phyloP scores from a whole-genome alignment of 1,284 basidiomycete species.

The Limonomyces culmigenus region DNA sequence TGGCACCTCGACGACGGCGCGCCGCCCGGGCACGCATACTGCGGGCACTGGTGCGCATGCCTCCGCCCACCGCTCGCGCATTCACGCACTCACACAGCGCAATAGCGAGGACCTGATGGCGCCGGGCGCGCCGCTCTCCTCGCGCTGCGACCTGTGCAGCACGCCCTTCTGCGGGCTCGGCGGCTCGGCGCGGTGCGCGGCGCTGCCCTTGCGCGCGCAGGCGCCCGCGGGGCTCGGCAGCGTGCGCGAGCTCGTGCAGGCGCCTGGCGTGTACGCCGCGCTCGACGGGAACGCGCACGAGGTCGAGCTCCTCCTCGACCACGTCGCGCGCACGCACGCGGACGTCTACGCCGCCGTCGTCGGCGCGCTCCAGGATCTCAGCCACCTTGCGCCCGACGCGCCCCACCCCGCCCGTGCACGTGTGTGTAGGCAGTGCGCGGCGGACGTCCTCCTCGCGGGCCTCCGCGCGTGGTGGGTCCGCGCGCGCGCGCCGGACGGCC shows the following conservation, averaged over 20 bases:
- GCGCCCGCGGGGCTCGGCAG: conserved; percentile 43
- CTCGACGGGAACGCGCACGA: conserved; percentile 61
- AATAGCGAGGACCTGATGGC: conserved; percentile 54
- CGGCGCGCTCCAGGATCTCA: conserved; percentile 51
- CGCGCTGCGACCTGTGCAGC: conserved; percentile 66
- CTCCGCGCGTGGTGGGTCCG: conserved; percentile 65
- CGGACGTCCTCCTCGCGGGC: conserved; percentile 56
- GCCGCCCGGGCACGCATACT: conserved; percentile 58
- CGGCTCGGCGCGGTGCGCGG: conserved; percentile 43
- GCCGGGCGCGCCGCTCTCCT: conserved; percentile 46
- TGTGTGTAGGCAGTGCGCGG: conserved; percentile 54
- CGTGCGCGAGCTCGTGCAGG: conserved; percentile 53
- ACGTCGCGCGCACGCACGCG: conserved; percentile 44
- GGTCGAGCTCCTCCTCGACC: conserved; percentile 66
- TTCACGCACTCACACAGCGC: not conserved
- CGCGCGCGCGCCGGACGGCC: conserved; percentile 48
- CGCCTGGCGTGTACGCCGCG: conserved; percentile 54
- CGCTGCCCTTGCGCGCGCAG: conserved; percentile 19
- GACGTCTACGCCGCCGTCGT: conserved; percentile 46
- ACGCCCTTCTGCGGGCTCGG: conserved; percentile 63
- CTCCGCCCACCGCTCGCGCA: not conserved
- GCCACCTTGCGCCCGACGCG: conserved; percentile 32
- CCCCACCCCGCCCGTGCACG: conserved; percentile 32
- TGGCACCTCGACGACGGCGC: conserved; percentile 57
- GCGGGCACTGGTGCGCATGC: conserved; percentile 50